Percentiles rank a stretch among this genome's conserved stretches.
phyloP scores from a whole-genome alignment of 768 basidiomycete genomes.

The Auriculariales sp. region DNA sequence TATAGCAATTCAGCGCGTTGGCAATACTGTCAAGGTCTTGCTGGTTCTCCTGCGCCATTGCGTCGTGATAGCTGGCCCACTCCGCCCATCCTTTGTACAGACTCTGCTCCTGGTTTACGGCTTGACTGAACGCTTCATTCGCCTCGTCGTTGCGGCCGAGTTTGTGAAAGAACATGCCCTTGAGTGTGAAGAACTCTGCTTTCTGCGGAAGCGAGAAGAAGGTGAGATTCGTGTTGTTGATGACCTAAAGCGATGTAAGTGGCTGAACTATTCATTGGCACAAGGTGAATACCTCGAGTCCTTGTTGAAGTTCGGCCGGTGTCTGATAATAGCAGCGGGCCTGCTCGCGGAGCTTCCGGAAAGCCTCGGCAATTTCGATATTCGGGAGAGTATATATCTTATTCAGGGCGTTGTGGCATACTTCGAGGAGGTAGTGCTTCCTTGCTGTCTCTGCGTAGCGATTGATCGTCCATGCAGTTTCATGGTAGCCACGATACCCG shows the following conservation, averaged over 20 bases:
- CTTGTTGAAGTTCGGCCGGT: slow-evolving; percentile 82
- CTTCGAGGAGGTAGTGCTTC: slow-evolving; percentile 91
- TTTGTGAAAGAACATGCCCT: slow-evolving; percentile 95
- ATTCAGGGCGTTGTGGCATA: slow-evolving; percentile 85
- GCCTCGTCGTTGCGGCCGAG: slow-evolving; percentile 80
- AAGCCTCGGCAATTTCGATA: slow-evolving; percentile 99
- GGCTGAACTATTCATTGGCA: background rate
- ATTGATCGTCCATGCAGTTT: slow-evolving; percentile 99
- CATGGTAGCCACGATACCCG: slow-evolving; percentile 94
- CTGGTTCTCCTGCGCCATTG: slow-evolving; percentile 79
- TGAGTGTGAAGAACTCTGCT: slow-evolving; percentile 95
- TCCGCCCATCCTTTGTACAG: slow-evolving; percentile 98
- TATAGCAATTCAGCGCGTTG: slow-evolving; percentile 91
- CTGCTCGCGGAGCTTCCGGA: slow-evolving; percentile 96
- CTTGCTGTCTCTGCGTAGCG: slow-evolving; percentile 97
- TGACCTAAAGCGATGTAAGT: slow-evolving; percentile 31
- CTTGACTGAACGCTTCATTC: slow-evolving; percentile 82
- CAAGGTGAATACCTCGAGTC: slow-evolving; percentile 40
- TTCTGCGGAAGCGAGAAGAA: slow-evolving; percentile 93
- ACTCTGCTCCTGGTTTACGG: slow-evolving; percentile 88
- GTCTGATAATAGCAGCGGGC: slow-evolving; percentile 97
- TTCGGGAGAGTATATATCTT: slow-evolving; percentile 99
- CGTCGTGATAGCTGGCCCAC: slow-evolving; percentile 91
- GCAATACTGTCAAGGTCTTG: slow-evolving; percentile 55
- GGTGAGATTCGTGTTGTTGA: slow-evolving; percentile 98